Evolutionary conservation across 768 basidiomycete genomes (phyloP).

Genomic region (Tubosaeta sp.): DNA sequence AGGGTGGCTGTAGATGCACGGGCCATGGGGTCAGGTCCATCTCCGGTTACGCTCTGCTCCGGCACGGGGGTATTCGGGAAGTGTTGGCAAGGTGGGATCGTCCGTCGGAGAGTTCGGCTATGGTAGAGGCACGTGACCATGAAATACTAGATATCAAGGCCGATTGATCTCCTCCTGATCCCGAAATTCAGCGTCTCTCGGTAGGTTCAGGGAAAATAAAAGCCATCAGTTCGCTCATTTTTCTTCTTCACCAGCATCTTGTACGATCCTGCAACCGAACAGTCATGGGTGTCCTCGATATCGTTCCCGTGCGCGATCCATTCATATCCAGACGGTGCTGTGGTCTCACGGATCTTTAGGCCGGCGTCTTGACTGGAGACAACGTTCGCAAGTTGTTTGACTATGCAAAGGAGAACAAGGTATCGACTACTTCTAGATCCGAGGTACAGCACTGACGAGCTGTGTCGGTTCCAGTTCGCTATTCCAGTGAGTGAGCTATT

Average conservation of each 20-base stretch:
- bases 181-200: constrained; percentile 1
- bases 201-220: constrained; percentile 10
- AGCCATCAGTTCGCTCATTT: neutral
- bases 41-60: neutral
- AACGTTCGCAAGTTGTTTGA: constrained; percentile 94
- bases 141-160: neutral
- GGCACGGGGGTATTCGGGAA: constrained; percentile 9
- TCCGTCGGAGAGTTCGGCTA: too few species aligned
- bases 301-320: constrained; percentile 67
- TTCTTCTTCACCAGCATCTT: constrained; percentile 7
- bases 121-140: constrained; percentile 13
- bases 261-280: constrained; percentile 7
- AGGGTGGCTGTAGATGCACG: neutral
- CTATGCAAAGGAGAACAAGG: constrained; percentile 87
- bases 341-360: constrained; percentile 39
- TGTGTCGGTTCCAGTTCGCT: constrained; percentile 53
- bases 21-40: neutral
- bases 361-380: constrained; percentile 94
- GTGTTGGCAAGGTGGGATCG: neutral
- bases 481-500: constrained; percentile 62
- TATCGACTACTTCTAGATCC: constrained; percentile 29
- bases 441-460: constrained; percentile 3
- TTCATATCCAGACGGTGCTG: neutral
- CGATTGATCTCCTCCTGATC: neutral
- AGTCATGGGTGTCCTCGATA: constrained; percentile 75